Base-by-base conservation (phyloP, 2,329 filamentous ascomycete genomes). In the Cladosporium sp. region DNA sequence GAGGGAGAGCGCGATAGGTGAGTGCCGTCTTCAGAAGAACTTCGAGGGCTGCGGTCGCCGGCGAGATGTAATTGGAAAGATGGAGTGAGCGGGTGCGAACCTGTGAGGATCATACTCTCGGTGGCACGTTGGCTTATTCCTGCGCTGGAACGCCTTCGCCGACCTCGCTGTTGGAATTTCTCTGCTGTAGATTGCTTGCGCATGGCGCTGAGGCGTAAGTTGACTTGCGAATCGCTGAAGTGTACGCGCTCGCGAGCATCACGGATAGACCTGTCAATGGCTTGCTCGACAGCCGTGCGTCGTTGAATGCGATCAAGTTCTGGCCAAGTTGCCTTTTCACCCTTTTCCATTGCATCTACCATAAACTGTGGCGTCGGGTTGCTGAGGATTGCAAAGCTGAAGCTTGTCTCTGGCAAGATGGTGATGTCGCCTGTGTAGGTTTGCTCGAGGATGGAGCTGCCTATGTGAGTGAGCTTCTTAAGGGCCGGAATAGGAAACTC, bases 381-480 rank as follows among this genome's bases (percentile, higher is more conserved):
- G 69, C 86, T 90, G 54, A 98, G 82, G 30, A 97, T 88, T 10
- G 86, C 85, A 0, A 91, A 89, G 26, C 96, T 86, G 68, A 96
- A 90, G 4, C 86, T 86, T 66, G 96, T 89, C 64, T 92, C 88
- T 0, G 93, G 93, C 36, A 96, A 84, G 64, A 98, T 97, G 54
- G 93, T 98, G 75, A 98, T 97, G 77, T 98, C 93, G 7, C 94
- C 94, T 2, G 92, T 93, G 74, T 98, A 98, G 69, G 91, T 92
- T 74, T 98, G 94, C 69, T 89, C 93, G 59, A 98, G 83, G 18
- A 98, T 88, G 1, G 92, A 93, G 41, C 63, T 65, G 44, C 52
- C 63, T 24, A 65, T 64, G 12, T 64, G 61, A 11, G 34, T 54
- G 51, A 64, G 61, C 14, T 64, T 64, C 24, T 52, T 52, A 6